Conservation (phyloP, 2,329 filamentous ascomycete genomes). For the Lasiodiplodia hormozganensis region DNA sequence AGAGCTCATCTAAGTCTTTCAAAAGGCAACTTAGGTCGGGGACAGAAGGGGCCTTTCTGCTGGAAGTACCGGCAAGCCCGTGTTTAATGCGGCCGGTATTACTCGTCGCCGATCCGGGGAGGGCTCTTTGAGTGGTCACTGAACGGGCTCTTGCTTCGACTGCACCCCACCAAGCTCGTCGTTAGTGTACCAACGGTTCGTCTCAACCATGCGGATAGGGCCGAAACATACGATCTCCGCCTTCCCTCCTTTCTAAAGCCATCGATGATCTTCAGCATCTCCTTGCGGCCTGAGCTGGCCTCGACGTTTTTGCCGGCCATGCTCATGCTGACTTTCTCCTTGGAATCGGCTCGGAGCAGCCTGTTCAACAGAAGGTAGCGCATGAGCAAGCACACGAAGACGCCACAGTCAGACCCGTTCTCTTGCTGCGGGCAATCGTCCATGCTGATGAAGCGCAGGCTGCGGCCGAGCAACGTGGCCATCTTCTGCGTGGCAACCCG, state of each 20-base stretch:
- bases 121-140: conserved; percentile 43
- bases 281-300: conserved; percentile 79
- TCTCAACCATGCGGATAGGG: background rate
- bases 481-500: conserved; percentile 73
- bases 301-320: conserved; percentile 86
- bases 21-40: background rate
- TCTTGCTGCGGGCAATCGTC: conserved; percentile 88
- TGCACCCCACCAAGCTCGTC: conserved; percentile 26
- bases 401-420: conserved; percentile 91
- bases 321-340: conserved; percentile 92
- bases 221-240: conserved; percentile 73
- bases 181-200: conserved; percentile 3
- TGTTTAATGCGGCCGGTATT: background rate
- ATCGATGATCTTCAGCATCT: conserved; percentile 91
- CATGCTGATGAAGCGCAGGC: conserved; percentile 79
- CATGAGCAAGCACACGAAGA: conserved; percentile 96
- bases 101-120: conserved; percentile 45
- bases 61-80: background rate
- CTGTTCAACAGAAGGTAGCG: conserved; percentile 87
- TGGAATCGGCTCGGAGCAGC: conserved; percentile 77
- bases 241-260: conserved; percentile 84
- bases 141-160: conserved; percentile 45
- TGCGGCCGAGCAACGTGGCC: conserved; percentile 68
- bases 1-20: background rate
- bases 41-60: background rate